Conservation (phyloP, 2,329 filamentous ascomycete species). For the Fusarium temperatum region DNA sequence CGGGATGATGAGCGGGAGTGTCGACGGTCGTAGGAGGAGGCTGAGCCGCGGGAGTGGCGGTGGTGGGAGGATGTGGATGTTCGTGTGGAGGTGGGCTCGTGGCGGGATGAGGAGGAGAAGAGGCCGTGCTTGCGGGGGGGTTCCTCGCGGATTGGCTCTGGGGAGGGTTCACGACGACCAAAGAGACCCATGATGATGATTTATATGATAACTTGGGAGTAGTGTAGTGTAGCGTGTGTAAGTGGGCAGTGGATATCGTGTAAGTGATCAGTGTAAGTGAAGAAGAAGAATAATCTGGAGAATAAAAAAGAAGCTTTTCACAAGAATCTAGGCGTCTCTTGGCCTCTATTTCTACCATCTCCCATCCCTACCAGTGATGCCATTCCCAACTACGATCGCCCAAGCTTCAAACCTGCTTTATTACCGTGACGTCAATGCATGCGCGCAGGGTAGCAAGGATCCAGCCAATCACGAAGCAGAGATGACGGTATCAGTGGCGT, state of each 20-base stretch:
- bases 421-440: constrained; percentile 28
- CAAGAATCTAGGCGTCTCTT: constrained; percentile 26
- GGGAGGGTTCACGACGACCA: constrained; percentile 43
- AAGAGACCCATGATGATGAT: constrained; percentile 47
- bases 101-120: constrained; percentile 45
- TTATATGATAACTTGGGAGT: background rate
- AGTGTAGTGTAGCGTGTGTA: background rate
- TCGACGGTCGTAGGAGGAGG: constrained; percentile 27
- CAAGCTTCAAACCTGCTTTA: constrained; percentile 32
- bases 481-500: constrained; percentile 29
- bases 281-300: background rate
- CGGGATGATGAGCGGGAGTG: constrained; percentile 17
- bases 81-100: constrained; percentile 40
- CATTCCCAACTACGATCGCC: constrained; percentile 6
- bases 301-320: constrained; percentile 14
- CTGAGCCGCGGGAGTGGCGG: constrained; percentile 13
- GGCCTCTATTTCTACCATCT: constrained; percentile 9
- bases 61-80: constrained; percentile 36
- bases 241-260: background rate
- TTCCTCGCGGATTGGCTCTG: constrained; percentile 44
- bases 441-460: constrained; percentile 14
- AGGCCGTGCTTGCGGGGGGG: constrained; percentile 48
- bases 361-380: background rate
- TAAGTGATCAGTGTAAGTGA: background rate
- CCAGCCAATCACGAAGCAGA: constrained; percentile 18